Base-by-base conservation (phyloP, 2,329 filamentous ascomycete species). In the Cylindrodendrum hubeiense region DNA sequence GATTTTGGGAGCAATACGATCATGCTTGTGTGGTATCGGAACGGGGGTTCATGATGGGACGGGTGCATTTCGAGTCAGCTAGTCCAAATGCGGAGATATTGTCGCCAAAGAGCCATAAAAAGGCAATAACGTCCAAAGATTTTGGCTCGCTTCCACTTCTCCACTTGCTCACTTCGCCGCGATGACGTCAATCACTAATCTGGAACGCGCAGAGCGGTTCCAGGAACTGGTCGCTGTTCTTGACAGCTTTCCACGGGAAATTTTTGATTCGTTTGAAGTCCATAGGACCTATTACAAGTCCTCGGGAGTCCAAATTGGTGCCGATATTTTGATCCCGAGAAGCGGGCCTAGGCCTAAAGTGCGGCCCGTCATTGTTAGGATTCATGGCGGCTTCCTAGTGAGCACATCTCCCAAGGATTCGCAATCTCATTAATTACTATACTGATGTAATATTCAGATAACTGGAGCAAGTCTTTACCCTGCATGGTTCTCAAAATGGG, bases 321-420 rank as follows among this genome's bases (percentile, higher is more conserved):
- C 34, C 6, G 59, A 62, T 28, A 44, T 62, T 26, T 22, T 62
- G 22, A 28, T 51, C n/a, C 59, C 59, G 2, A 54, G 37, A 21
- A 19, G 6, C 17, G 51, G 15, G 26, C 13, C 4, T 4, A 10
- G 10, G 33, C 15, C 12, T 34, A 7, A 15, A 34, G 19, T 41
- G 17, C 28, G 34, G 26, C 59, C 59, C 9, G 44, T 62, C 3
- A 56, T 62, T 34, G 59, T 62, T 24, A 55, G 59, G 22, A 62
- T 62, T 19, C 59, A 62, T 21, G 59, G 59, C 5, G 59, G 59
- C 3, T 62, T 62, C 33, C 52, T 62, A 9, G 59, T 62, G 34
- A 5, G 59, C n/a, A n/a, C n/a, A n/a, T n/a, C n/a, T n/a, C n/a
- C n/a, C n/a, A n/a, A n/a, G n/a, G n/a, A n/a, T 62, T 12, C 28